Base-by-base conservation (phyloP, 2,329 filamentous ascomycete genomes). In the Ustulina deusta region DNA sequence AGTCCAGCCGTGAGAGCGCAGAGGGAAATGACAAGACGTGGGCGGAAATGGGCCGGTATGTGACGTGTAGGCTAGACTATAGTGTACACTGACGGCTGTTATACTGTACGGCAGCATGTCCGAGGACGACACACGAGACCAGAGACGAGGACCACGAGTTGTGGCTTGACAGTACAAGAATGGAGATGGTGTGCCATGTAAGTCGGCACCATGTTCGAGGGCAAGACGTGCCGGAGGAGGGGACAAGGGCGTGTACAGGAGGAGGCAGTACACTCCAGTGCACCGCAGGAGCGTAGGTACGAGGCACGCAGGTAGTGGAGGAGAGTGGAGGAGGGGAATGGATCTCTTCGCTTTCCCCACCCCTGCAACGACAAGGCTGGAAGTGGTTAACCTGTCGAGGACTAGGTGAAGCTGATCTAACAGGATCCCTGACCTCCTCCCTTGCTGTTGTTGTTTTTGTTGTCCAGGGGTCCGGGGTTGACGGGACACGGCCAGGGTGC, bases 341-440 rank as follows among this genome's bases (percentile, higher is more conserved):
- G n/a, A 17, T 34, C 25, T 29, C 34, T 70, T 73, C 48, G 73
- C 73, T 73, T 74, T 72, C 69, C 72, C 71, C 72, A 64, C 73
- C 73, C 67, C 75, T 74, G 69, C 71, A 73, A 68, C 66, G 73
- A 75, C 75, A 74, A 77, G 75, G 76, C 76, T 78, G 71, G 61
- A 60, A 60, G 63, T 62, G 72, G 73, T 74, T 69, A 73, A 74
- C 72, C 67, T 70, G 69, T 74, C 68, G 61, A 73, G 66, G 72
- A 70, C 70, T 56, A 56, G 68, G 65, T 67, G 68, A 72, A 70
- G 74, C 61, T 64, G 63, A 71, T 71, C 68, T 68, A 73, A 52
- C 59, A 49, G 56, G 36, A 71, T 75, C 73, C 74, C 69, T 73
- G 74, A 48, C 63, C 65, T 62, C 65, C 38, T 62, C 51, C 34